Percentiles rank a stretch among this genome's conserved stretches.
Conservation (phyloP, 2,329 filamentous ascomycete genomes). For the Aphanoascus verrucosus region DNA sequence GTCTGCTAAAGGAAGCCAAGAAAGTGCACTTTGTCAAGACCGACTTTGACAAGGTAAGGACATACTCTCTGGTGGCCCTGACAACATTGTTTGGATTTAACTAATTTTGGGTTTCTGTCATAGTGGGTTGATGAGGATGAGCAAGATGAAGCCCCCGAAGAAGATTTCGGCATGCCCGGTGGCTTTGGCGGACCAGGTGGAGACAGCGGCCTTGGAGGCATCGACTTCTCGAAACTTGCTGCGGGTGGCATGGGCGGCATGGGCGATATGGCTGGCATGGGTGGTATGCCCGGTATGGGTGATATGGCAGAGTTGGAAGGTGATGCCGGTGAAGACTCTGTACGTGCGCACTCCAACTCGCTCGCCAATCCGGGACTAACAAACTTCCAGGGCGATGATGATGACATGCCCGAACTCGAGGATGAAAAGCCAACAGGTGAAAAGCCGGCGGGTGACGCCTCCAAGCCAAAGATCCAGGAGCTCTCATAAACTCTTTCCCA, state of each 20-base stretch:
- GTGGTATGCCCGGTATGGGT: slow-evolving; percentile 44
- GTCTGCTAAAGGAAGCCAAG: slow-evolving; percentile 79
- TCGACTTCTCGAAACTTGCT: slow-evolving; percentile 88
- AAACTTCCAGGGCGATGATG: slow-evolving; percentile 44
- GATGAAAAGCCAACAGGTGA: too few species aligned
- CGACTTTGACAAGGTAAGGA: slow-evolving; percentile 75
- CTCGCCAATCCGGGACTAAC: slow-evolving; percentile 42
- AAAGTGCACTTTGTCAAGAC: slow-evolving; percentile 96
- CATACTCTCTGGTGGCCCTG: not conserved
- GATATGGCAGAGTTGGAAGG: slow-evolving; percentile 36
- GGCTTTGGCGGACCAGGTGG: slow-evolving; percentile 34
- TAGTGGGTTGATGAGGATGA: slow-evolving; percentile 96
- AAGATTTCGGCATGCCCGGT: slow-evolving; percentile 53
- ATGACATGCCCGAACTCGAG: slow-evolving; percentile 73
- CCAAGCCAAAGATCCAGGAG: slow-evolving; percentile 27
- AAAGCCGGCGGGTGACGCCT: slow-evolving; percentile 36
- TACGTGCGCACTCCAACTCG: slow-evolving; percentile 22
- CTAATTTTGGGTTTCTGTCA: not conserved
- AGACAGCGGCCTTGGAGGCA: slow-evolving; percentile 65
- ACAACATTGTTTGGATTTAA: not conserved
- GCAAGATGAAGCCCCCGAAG: slow-evolving; percentile 79
- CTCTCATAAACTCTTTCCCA: not conserved
- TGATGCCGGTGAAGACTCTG: slow-evolving; percentile 22
- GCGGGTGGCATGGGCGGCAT: slow-evolving; percentile 51
- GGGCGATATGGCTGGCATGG: slow-evolving; percentile 65